Evolutionary conservation across 768 basidiomycete species (phyloP).

Genomic region (Pleurotus eryngii): DNA sequence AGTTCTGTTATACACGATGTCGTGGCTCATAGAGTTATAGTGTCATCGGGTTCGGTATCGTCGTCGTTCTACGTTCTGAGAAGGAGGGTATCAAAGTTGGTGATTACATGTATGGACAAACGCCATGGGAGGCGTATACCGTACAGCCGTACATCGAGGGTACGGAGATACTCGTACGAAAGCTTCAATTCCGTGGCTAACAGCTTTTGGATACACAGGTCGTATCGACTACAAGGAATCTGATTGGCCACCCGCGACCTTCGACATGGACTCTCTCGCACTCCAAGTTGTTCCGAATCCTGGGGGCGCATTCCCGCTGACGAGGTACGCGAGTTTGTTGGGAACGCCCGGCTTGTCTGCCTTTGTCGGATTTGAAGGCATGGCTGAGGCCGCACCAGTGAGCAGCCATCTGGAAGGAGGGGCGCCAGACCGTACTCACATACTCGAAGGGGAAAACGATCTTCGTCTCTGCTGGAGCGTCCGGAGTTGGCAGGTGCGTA

Average conservation of each 20-base stretch:
- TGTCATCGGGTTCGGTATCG: constrained; percentile 20
- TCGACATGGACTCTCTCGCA: constrained; percentile 18
- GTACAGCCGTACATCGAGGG: constrained; percentile 19
- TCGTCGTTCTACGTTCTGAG: constrained; percentile 31
- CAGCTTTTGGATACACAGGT: constrained; percentile 5
- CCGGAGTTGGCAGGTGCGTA: constrained; percentile 18
- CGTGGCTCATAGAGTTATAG: not conserved
- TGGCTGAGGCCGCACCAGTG: constrained; percentile 15
- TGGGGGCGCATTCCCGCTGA: constrained; percentile 18
- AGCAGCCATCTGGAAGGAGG: not conserved
- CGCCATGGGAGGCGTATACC: constrained; percentile 19
- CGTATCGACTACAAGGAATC: constrained; percentile 12
- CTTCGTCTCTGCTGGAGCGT: constrained; percentile 20
- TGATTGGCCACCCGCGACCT: constrained; percentile 14
- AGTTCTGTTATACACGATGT: not conserved
- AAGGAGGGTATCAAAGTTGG: constrained; percentile 22
- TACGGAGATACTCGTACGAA: not conserved
- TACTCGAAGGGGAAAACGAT: constrained; percentile 18
- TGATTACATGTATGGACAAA: constrained; percentile 27
- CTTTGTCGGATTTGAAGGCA: constrained; percentile 22
- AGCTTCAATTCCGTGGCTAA: not conserved
- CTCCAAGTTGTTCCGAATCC: constrained; percentile 19
- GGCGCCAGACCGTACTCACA: not conserved
- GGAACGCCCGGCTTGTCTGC: constrained; percentile 26
- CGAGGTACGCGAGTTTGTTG: constrained; percentile 14